These are phyloP conservation scores for Cordyceps tenuipes DNA, from an alignment of 2,329 filamentous ascomycete species.

Conservation along the genomic window DNA sequence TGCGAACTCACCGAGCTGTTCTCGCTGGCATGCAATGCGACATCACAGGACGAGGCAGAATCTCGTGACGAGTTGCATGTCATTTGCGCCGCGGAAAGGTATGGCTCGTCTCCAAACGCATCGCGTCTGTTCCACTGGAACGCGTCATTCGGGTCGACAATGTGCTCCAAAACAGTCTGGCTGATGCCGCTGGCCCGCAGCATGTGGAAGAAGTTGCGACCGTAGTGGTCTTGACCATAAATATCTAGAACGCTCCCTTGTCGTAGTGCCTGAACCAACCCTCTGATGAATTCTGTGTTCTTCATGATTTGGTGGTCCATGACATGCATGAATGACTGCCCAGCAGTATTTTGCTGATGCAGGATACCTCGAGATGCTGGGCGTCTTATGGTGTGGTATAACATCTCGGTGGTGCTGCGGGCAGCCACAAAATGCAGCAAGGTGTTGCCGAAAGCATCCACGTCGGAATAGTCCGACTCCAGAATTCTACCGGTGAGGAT, in stretches of 20 bases:
- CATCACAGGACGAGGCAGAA: slow-evolving; percentile 13
- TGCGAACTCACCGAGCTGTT: slow-evolving; percentile 15
- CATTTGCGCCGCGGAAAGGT: neutral
- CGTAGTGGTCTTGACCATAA: slow-evolving; percentile 38
- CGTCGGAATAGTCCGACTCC: slow-evolving; percentile 12
- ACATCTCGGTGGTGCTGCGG: slow-evolving; percentile 17
- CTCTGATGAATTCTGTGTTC: slow-evolving; percentile 19
- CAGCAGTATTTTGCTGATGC: slow-evolving; percentile 30
- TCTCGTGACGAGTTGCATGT: slow-evolving; percentile 16
- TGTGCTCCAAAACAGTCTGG: slow-evolving; percentile 22
- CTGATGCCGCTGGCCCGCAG: slow-evolving; percentile 23
- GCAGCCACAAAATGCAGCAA: slow-evolving; percentile 39
- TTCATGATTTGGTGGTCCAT: slow-evolving; percentile 29
- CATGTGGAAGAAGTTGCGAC: slow-evolving; percentile 44
- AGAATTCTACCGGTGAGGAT: slow-evolving; percentile 13
- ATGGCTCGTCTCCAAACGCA: slow-evolving; percentile 32
- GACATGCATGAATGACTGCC: slow-evolving; percentile 42
- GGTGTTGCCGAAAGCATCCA: slow-evolving; percentile 40
- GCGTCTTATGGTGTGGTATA: slow-evolving; percentile 18
- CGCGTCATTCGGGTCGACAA: slow-evolving; percentile 27
- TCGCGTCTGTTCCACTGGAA: slow-evolving; percentile 33
- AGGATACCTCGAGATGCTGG: slow-evolving; percentile 11
- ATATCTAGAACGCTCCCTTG: slow-evolving; percentile 22
- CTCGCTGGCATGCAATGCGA: slow-evolving; percentile 16
- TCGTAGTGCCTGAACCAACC: slow-evolving; percentile 19